These are phyloP conservation scores for Hydnomerulius pinastri DNA, from an alignment of 768 basidiomycete genomes.

Conservation along the genomic window DNA sequence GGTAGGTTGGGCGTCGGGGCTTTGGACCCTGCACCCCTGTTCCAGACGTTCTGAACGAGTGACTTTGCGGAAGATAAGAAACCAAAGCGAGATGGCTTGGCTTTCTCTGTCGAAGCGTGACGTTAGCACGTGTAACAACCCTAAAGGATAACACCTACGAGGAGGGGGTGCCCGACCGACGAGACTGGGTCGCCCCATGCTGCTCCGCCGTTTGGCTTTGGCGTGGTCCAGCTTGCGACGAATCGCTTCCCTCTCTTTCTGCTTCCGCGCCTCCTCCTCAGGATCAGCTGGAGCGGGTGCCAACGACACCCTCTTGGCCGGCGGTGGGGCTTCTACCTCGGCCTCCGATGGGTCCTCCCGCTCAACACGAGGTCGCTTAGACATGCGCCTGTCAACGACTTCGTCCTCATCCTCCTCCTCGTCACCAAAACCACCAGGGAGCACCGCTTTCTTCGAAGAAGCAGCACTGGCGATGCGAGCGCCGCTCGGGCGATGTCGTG, in stretches of 20 bases:
- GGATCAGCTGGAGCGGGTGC: constrained; percentile 20
- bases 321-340: constrained; percentile 26
- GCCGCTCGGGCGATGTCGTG: constrained; percentile 25
- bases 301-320: constrained; percentile 38
- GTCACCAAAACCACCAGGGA: constrained; percentile 62
- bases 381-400: constrained; percentile 38
- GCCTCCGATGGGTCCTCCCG: constrained; percentile 33
- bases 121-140: constrained; percentile 5
- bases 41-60: constrained; percentile 75
- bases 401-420: constrained; percentile 50
- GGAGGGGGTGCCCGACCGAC: constrained; percentile 40
- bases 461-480: constrained; percentile 26
- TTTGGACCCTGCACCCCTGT: constrained; percentile 45
- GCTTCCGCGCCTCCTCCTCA: constrained; percentile 34
- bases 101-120: constrained; percentile 36
- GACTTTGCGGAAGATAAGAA: constrained; percentile 72
- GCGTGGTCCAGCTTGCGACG: constrained; percentile 65
- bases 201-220: constrained; percentile 71
- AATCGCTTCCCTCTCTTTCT: constrained; percentile 58
- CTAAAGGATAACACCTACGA: constrained; percentile 34
- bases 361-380: constrained; percentile 46
- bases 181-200: constrained; percentile 50
- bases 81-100: constrained; percentile 57
- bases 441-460: constrained; percentile 24
- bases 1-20: constrained; percentile 26